phyloP scores from a whole-genome alignment of 208 protist species.

The Leishmania arabica region DNA sequence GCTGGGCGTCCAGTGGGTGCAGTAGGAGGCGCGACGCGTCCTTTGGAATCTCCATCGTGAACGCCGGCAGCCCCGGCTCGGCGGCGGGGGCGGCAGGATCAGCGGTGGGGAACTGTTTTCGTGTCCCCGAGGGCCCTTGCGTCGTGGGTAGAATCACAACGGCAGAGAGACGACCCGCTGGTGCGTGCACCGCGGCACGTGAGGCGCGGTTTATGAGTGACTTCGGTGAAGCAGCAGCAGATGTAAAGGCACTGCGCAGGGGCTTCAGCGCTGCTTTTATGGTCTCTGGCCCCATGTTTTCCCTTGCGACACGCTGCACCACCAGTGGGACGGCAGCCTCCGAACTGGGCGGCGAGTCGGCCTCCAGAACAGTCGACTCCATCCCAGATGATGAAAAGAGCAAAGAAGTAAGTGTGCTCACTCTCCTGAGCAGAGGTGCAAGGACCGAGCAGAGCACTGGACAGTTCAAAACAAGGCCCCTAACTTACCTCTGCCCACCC shows the following conservation, averaged over 20 bases:
- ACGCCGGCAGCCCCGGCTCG: constrained; percentile 1
- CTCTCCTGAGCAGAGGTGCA: not conserved
- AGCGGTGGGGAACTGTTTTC: not conserved
- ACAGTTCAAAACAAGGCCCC: not conserved
- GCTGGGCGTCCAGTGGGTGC: constrained; percentile 57
- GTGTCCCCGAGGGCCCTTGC: not conserved
- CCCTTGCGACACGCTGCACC: not conserved
- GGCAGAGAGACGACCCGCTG: not conserved
- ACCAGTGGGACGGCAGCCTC: not conserved
- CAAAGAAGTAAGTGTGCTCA: not conserved
- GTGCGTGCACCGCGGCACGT: not conserved
- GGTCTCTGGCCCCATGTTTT: not conserved
- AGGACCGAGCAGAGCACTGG: not conserved
- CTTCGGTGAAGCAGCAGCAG: not conserved
- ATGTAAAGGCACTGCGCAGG: not conserved
- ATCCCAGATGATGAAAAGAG: constrained; percentile 2
- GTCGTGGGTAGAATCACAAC: not conserved
- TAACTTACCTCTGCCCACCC: not conserved
- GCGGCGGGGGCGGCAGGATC: not conserved
- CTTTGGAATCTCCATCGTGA: constrained; percentile 35
- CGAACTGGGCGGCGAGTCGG: not conserved
- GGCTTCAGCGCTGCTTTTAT: not conserved
- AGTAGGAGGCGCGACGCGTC: constrained; percentile 47
- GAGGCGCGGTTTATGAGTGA: not conserved
- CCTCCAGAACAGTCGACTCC: not conserved